These are phyloP conservation scores for Paracoccidioides brasiliensis DNA, from an alignment of 2,329 filamentous ascomycete genomes.

Conservation along the genomic window DNA sequence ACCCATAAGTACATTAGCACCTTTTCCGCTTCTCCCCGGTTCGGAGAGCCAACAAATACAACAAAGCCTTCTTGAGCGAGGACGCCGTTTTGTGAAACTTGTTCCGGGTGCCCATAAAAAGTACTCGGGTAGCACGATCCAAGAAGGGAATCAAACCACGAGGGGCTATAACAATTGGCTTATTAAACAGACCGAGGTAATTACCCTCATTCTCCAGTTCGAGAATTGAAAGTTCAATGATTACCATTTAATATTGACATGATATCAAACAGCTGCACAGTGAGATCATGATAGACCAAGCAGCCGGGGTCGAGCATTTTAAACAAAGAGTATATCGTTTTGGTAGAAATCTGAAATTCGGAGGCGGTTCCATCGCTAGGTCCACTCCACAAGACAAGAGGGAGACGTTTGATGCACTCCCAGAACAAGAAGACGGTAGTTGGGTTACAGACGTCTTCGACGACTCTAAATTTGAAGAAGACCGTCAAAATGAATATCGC, in stretches of 20 bases:
- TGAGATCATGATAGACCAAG: background rate
- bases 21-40: background rate
- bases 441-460: conserved; percentile 1
- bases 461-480: conserved; percentile 1
- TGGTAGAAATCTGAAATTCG: background rate
- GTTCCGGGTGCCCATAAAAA: background rate
- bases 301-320: background rate
- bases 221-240: background rate
- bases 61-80: background rate
- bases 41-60: background rate
- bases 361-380: background rate
- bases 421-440: background rate
- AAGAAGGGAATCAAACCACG: background rate
- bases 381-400: background rate
- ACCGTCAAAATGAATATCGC: background rate
- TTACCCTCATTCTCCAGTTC: background rate
- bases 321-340: background rate
- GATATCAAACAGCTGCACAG: background rate
- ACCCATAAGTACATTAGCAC: background rate
- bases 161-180: background rate
- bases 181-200: background rate
- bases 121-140: background rate
- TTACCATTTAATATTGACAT: background rate
- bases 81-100: background rate
- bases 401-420: background rate